Evolutionary conservation across 345 rosid species (phyloP), one percentile per base, ranked within the genome.

Genomic region (Brassica rapa): DNA sequence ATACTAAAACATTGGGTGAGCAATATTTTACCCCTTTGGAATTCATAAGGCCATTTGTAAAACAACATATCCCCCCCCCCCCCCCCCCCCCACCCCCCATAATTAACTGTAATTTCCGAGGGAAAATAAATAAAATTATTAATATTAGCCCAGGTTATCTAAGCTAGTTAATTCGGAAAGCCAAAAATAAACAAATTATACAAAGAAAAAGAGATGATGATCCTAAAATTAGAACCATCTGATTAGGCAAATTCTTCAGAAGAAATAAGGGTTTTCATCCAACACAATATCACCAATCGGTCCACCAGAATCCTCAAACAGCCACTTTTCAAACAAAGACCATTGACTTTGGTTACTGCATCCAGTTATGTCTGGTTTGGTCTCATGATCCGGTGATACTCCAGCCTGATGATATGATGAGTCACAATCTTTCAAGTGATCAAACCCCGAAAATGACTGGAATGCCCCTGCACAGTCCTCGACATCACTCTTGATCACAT

Each of bases 291-390:
- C 90, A 64, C 81, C 72, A 67, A 85, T 79, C 29, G 30, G 80
- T 33, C 84, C 90, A 71, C 81, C 75, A 78, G 83, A 85, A 51
- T 89, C 96, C 67, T 91, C 93, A 72, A 85, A 82, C 19, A 88
- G 85, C 92, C 94, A 91, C 66, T 88, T 86, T 81, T 91, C 97
- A 57, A 91, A 83, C 86, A 86, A 68, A 29, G 92, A 86, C 73
- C 86, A 77, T 21, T 85, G 87, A 74, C 81, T 73, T 76, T 86
- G 87, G 27, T 46, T 62, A 79, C 65, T 67, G 70, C 70, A 60
- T 46, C 82, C 82, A 27, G 59, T 61, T 53, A 62, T 67, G 72
- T 77, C 85, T 60, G 85, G 85, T 73, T 84, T 87, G 78, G 80
- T 78, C 53, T 86, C 91, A 71, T 61, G 74, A 49, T 82, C 89